Percentiles rank a stretch among this genome's conserved stretches.
Evolutionary conservation across 2,329 filamentous ascomycete genomes (phyloP).

Genomic region (Allantophomopsis cytisporea): DNA sequence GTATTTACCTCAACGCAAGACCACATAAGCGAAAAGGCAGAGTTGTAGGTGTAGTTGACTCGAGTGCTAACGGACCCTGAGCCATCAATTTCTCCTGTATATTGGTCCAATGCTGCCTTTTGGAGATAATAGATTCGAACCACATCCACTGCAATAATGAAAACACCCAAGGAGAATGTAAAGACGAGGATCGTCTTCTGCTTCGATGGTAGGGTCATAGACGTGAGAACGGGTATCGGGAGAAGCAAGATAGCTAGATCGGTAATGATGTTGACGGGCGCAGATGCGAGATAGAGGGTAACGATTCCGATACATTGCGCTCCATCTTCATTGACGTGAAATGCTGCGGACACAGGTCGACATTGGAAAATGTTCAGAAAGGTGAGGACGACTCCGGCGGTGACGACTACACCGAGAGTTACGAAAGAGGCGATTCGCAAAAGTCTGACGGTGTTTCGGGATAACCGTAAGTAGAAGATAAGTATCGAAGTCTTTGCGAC

Average conservation of each 20-base stretch:
- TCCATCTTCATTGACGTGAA: neutral
- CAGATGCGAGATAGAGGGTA: constrained; percentile 55
- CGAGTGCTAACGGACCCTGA: constrained; percentile 29
- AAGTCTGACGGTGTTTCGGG: constrained; percentile 59
- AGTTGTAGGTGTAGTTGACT: constrained; percentile 54
- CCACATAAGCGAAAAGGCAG: constrained; percentile 84
- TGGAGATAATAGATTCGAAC: constrained; percentile 81
- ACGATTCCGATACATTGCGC: constrained; percentile 25
- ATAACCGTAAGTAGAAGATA: constrained; percentile 72
- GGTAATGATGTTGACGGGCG: constrained; percentile 80
- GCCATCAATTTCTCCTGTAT: neutral
- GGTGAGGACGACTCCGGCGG: constrained; percentile 63
- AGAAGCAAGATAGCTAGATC: constrained; percentile 75
- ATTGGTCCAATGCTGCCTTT: constrained; percentile 14
- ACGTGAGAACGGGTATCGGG: constrained; percentile 73
- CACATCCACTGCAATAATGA: constrained; percentile 76
- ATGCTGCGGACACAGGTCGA: constrained; percentile 44
- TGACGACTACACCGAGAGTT: constrained; percentile 63
- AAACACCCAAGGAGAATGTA: constrained; percentile 74
- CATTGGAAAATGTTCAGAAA: constrained; percentile 82
- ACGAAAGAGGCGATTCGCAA: constrained; percentile 68
- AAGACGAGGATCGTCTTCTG: constrained; percentile 79
- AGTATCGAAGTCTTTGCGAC: constrained; percentile 80
- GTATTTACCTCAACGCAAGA: constrained; percentile 83
- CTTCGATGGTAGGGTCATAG: constrained; percentile 66